These are phyloP conservation scores for Toxoplasma gondii DNA, from an alignment of 169 alveolate species.

Conservation along the genomic window DNA sequence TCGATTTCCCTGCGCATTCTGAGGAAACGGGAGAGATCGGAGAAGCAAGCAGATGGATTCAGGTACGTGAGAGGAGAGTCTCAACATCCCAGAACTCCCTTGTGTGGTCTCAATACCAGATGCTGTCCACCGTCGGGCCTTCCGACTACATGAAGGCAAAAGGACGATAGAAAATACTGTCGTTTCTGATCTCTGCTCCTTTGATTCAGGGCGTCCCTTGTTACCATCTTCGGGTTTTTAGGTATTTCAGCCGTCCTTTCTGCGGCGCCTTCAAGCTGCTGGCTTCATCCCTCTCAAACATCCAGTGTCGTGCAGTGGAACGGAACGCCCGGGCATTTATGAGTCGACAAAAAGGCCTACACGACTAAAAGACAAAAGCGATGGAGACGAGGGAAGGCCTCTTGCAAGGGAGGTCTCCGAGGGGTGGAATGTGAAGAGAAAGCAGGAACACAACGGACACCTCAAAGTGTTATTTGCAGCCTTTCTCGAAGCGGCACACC, in stretches of 20 bases:
- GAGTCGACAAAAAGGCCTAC: too few species aligned
- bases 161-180: too few species aligned
- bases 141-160: too few species aligned
- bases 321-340: too few species aligned
- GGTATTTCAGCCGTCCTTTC: background rate
- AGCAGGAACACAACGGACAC: background rate
- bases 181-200: too few species aligned
- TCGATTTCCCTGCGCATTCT: background rate
- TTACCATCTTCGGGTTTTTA: too few species aligned
- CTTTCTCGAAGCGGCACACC: background rate
- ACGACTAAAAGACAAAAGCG: too few species aligned
- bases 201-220: too few species aligned
- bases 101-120: background rate
- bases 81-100: too few species aligned
- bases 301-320: background rate
- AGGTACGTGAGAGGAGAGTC: background rate
- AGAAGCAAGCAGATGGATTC: background rate
- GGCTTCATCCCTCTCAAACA: background rate
- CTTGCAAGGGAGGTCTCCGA: background rate
- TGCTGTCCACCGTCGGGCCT: background rate
- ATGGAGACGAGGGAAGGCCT: too few species aligned
- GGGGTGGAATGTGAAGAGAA: background rate
- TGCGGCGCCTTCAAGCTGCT: background rate
- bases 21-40: background rate
- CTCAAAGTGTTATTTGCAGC: background rate